These are phyloP conservation scores for Cytospora schulzeri DNA, from an alignment of 2,329 filamentous ascomycete genomes.

Conservation along the genomic window DNA sequence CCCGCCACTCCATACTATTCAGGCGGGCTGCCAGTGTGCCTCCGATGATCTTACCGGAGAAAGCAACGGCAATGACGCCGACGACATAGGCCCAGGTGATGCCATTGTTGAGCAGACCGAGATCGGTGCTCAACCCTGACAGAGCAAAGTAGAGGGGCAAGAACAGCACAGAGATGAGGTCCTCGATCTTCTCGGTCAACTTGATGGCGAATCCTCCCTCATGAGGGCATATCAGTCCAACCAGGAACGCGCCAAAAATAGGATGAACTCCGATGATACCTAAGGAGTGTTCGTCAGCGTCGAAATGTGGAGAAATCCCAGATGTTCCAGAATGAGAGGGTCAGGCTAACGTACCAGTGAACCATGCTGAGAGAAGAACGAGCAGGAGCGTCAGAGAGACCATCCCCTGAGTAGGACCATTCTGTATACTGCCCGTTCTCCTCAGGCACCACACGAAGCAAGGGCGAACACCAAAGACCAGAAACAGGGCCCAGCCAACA, in stretches of 20 bases:
- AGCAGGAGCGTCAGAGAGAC: slow-evolving; percentile 82
- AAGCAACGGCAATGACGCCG: slow-evolving; percentile 79
- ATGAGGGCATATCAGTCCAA: slow-evolving; percentile 87
- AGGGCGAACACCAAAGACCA: slow-evolving; percentile 73
- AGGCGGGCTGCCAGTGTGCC: slow-evolving; percentile 76
- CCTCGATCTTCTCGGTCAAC: slow-evolving; percentile 90
- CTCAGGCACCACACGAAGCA: slow-evolving; percentile 73
- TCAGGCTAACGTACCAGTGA: slow-evolving; percentile 58
- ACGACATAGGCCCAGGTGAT: slow-evolving; percentile 89
- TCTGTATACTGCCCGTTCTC: slow-evolving; percentile 75
- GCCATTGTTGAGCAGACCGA: slow-evolving; percentile 80
- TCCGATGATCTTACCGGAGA: slow-evolving; percentile 81
- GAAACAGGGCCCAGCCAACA: slow-evolving; percentile 74
- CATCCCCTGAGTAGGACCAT: slow-evolving; percentile 84
- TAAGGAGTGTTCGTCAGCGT: slow-evolving; percentile 8
- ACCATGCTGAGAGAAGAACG: slow-evolving; percentile 78
- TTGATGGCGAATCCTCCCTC: slow-evolving; percentile 90
- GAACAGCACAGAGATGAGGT: slow-evolving; percentile 81
- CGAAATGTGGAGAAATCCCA: background rate
- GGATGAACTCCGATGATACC: slow-evolving; percentile 88
- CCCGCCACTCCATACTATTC: slow-evolving; percentile 83
- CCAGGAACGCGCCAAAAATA: slow-evolving; percentile 91
- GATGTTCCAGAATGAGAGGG: slow-evolving; percentile 5
- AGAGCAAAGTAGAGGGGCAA: slow-evolving; percentile 91
- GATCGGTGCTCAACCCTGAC: slow-evolving; percentile 84